These are phyloP conservation scores for Eucalyptus virginea DNA, from an alignment of 345 rosid species.

Conservation along the genomic window DNA sequence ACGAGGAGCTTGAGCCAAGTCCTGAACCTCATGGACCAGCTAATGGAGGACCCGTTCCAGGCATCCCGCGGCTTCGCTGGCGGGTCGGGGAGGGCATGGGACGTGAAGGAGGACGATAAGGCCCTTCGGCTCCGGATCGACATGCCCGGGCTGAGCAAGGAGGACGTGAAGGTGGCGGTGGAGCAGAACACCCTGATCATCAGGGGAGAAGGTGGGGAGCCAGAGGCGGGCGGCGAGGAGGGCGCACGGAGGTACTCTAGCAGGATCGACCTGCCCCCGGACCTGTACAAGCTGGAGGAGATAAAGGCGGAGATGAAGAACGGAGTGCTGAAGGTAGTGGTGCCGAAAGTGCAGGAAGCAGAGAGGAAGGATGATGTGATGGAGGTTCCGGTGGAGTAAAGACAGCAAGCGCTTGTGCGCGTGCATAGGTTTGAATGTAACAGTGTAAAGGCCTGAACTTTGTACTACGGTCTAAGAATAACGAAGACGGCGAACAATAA, in stretches of 20 bases:
- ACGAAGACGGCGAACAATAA: background rate
- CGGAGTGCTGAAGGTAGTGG: slow-evolving; percentile 54
- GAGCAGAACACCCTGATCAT: slow-evolving; percentile 51
- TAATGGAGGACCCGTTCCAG: slow-evolving; percentile 30
- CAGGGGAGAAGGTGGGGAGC: slow-evolving; percentile 41
- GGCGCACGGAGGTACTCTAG: slow-evolving; percentile 27
- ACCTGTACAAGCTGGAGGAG: slow-evolving; percentile 19
- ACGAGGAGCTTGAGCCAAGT: slow-evolving; percentile 50
- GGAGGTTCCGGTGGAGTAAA: slow-evolving; percentile 26
- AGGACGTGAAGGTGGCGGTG: slow-evolving; percentile 19
- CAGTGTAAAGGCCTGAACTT: background rate
- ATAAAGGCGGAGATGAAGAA: slow-evolving; percentile 87
- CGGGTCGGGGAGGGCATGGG: slow-evolving; percentile 29
- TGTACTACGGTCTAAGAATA: background rate
- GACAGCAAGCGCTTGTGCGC: background rate
- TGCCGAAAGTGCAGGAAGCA: slow-evolving; percentile 59
- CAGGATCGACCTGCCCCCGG: slow-evolving; percentile 26
- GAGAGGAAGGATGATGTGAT: slow-evolving; percentile 37
- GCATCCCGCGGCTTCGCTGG: background rate
- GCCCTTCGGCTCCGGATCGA: slow-evolving; percentile 8
- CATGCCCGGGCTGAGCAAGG: slow-evolving; percentile 34
- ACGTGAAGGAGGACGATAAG: slow-evolving; percentile 27
- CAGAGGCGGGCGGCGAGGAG: slow-evolving; percentile 19
- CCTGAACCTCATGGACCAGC: slow-evolving; percentile 48
- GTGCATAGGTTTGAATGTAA: background rate